Evolutionary conservation across 2,329 filamentous ascomycete species (phyloP).

Genomic region (Myriosclerotinia scirpicola): DNA sequence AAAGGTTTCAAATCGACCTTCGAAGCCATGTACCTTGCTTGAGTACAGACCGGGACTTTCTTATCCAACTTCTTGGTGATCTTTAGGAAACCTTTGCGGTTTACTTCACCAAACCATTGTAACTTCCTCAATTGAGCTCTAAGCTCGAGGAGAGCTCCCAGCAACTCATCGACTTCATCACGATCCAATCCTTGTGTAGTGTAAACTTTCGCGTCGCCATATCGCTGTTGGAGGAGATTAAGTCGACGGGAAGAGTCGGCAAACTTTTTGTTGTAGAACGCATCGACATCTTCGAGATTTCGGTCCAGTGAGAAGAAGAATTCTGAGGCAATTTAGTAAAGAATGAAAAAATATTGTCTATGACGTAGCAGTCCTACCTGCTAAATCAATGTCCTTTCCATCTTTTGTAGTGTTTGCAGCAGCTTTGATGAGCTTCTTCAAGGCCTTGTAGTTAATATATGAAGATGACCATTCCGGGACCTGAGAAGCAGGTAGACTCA

Average conservation of each 20-base stretch:
- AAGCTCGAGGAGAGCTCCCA: constrained; percentile 85
- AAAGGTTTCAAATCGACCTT: constrained; percentile 90
- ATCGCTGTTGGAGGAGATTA: constrained; percentile 82
- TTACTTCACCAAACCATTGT: constrained; percentile 98
- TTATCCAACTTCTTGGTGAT: constrained; percentile 99
- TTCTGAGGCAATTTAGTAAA: constrained; percentile 55
- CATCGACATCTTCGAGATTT: constrained; percentile 94
- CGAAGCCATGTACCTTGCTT: constrained; percentile 82
- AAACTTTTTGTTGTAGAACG: constrained; percentile 96
- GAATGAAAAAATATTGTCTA: constrained; percentile 37
- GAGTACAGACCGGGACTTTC: constrained; percentile 76
- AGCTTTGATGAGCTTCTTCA: constrained; percentile 92
- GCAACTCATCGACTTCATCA: constrained; percentile 88
- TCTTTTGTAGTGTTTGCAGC: constrained; percentile 64
- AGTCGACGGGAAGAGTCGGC: constrained; percentile 80
- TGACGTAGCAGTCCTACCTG: constrained; percentile 61
- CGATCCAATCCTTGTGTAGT: constrained; percentile 72
- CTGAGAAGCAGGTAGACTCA: constrained; percentile 73
- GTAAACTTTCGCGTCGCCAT: constrained; percentile 68
- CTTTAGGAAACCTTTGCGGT: constrained; percentile 91
- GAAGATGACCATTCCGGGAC: constrained; percentile 82
- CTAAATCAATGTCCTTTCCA: constrained; percentile 79
- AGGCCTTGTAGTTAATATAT: constrained; percentile 86
- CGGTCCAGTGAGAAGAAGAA: constrained; percentile 97
- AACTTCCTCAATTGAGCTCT: constrained; percentile 85